Conservation (phyloP, 495 filamentous ascomycete species). For the Talaromyces thailandensis region DNA sequence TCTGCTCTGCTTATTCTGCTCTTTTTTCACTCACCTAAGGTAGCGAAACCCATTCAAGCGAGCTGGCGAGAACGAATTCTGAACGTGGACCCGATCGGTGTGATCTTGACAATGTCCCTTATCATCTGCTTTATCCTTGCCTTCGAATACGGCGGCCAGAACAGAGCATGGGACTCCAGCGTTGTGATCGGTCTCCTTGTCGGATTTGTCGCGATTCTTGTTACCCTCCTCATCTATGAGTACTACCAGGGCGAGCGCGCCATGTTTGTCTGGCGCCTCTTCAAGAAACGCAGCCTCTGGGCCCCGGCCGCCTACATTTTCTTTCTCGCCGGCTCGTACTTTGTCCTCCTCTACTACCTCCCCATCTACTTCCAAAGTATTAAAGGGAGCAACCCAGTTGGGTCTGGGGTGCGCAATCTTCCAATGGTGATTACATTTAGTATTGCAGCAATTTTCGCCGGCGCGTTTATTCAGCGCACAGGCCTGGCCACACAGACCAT, state of each 20-base stretch:
- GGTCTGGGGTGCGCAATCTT: not conserved
- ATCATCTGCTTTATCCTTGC: constrained; percentile 12
- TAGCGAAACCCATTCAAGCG: constrained; percentile 3
- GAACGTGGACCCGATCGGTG: constrained; percentile 6
- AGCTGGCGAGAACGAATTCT: constrained; percentile 17
- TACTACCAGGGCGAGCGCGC: constrained; percentile 24
- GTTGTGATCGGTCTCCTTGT: constrained; percentile 9
- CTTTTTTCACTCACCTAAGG: constrained; percentile 11
- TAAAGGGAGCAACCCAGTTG: not conserved
- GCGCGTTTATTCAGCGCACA: not conserved
- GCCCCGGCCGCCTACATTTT: constrained; percentile 42
- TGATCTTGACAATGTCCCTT: constrained; percentile 3
- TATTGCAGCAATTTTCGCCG: not conserved
- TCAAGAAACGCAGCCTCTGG: constrained; percentile 38
- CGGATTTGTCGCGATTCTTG: constrained; percentile 15
- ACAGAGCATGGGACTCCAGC: constrained; percentile 7
- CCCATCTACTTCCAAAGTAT: constrained; percentile 5
- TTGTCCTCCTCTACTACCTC: constrained; percentile 26
- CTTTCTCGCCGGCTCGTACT: constrained; percentile 34
- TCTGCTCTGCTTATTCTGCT: constrained; percentile 14
- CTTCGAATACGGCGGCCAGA: constrained; percentile 11
- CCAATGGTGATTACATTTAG: not conserved
- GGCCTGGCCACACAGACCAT: constrained; percentile 37
- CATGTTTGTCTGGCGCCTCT: constrained; percentile 18
- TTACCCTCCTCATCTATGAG: constrained; percentile 14